Base-by-base conservation (phyloP, 495 filamentous ascomycete species). In the Hyaloscypha bicolor region DNA sequence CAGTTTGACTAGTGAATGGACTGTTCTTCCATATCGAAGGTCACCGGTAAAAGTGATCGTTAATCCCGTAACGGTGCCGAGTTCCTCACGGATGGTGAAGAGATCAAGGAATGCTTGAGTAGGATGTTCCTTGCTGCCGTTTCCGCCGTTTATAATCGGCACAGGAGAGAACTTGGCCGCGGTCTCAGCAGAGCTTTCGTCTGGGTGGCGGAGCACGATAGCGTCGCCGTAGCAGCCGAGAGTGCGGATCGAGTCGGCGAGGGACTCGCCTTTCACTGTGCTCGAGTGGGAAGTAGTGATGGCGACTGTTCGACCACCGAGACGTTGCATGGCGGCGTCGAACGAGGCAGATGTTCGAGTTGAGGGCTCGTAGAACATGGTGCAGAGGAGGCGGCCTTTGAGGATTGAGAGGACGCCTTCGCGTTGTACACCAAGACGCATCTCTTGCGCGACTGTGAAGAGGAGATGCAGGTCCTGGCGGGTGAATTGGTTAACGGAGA, bases 61-160 rank as follows among this genome's bases (percentile, higher is more conserved):
- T 68, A 98, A 82, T 51, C 93, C 93, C 71, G 91, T 92, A 61
- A 98, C 94, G 5, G 93, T 97, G 63, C 95, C 95, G 22, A 98
- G 84, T 79, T 99, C 95, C 79, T 99, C 93, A 63, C 96, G 90
- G 77, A 99, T 97, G 45, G 95, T 99, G 84, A 97, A 98, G 69
- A 99, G 87, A 74, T 99, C 95, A n/a, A 97, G 85, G 87, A 99
- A 93, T 5, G 95, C 95, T 79, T 99, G 95, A 0, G 96, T 98
- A 4, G 95, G 95, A 78, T 99, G 95, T 80, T 99, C 95, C 70
- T 91, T 85, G 77, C 89, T 91, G 65, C 95, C 95, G 75, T 98
- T 99, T 57, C 95, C 95, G 70, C 93, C 95, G 75, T 99, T 99
- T 81, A 99, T 93, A 74, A 99, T 87, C 2, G 95, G 95, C 2